Percentiles rank a stretch among this genome's conserved stretches.
These are phyloP conservation scores for Oryza brachyantha DNA, from an alignment of 176 grass and related monocot species.

Conservation along the genomic window DNA sequence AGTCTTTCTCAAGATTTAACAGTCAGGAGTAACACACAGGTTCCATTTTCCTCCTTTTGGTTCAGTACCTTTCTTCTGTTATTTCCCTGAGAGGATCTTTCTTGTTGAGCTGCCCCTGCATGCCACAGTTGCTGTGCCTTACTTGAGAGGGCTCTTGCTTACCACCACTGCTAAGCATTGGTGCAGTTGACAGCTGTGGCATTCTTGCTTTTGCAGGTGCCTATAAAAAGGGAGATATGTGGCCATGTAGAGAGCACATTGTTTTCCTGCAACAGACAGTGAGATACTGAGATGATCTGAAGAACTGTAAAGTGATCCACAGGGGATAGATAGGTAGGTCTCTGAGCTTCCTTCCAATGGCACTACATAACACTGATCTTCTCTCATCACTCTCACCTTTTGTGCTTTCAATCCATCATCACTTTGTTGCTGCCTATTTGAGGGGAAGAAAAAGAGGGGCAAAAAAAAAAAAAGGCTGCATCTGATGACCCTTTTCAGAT, in stretches of 20 bases:
- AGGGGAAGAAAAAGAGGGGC: background rate
- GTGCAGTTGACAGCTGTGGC: background rate
- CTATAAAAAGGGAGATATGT: background rate
- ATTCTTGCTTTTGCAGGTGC: constrained; percentile 23
- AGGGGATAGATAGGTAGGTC: too few relatives aligned
- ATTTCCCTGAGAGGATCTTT: background rate
- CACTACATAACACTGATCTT: constrained; percentile 6
- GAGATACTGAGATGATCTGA: too few relatives aligned
- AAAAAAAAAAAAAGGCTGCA: background rate
- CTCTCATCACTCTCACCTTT: background rate
- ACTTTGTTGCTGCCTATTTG: background rate
- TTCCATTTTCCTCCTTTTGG: background rate
- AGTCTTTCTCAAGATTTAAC: background rate
- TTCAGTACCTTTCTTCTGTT: background rate
- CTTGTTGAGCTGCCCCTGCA: background rate
- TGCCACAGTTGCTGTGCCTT: background rate
- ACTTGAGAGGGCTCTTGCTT: background rate
- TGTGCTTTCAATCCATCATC: constrained; percentile 11
- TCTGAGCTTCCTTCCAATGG: background rate
- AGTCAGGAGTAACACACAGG: too few relatives aligned
- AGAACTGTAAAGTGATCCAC: too few relatives aligned
- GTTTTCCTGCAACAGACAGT: too few relatives aligned
- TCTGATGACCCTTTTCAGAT: constrained; percentile 3
- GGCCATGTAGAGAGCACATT: background rate
- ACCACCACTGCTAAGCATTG: background rate